Base-by-base conservation (phyloP, 306 rosid species). In the Castanea sativa region DNA sequence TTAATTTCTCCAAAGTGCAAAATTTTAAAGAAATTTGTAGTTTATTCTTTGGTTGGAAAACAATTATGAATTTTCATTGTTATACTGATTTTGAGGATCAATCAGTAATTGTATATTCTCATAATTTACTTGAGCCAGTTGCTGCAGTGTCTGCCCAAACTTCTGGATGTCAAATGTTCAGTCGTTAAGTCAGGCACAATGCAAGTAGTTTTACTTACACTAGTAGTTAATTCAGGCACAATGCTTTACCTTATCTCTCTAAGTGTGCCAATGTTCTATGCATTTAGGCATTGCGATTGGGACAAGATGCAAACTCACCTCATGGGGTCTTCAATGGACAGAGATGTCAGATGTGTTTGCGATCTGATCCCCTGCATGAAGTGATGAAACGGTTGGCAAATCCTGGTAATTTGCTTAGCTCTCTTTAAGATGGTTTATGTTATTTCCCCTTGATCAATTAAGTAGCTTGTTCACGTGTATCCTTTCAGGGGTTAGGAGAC, bases 291-390 rank as follows among this genome's bases (percentile, higher is more conserved):
- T 79, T 92, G 84, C 89, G 83, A 79, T 73, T 89, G 80, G 92
- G 92, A 75, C 97, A 88, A 84, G 86, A 88, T 84, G 87, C 85
- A 63, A 90, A 70, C 89, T 85, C 91, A 82, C 84, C 89, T 32
- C 25, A 68, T 72, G 87, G 88, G 56, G 61, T 83, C 79, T 76
- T 77, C 88, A 79, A 72, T 51, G 87, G 90, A 32, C 97, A 82
- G 78, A 89, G 91, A 76, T 92, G 92, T 78, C 94, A 91, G 49
- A 92, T 92, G 97, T 91, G 97, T 85, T 81, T 92, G 89, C 89
- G 88, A 82, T 89, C 96, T 63, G 97, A 92, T 79, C 78, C 94
- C 20, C 82, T 92, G 89, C 89, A 89, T 77, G 87, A 87, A 85
- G 97, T 92, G 76, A 88, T 92, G 90, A 93, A 89, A 64, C 91